Conservation (phyloP, 176 grass and related monocot genomes). For the Otatea glauca region DNA sequence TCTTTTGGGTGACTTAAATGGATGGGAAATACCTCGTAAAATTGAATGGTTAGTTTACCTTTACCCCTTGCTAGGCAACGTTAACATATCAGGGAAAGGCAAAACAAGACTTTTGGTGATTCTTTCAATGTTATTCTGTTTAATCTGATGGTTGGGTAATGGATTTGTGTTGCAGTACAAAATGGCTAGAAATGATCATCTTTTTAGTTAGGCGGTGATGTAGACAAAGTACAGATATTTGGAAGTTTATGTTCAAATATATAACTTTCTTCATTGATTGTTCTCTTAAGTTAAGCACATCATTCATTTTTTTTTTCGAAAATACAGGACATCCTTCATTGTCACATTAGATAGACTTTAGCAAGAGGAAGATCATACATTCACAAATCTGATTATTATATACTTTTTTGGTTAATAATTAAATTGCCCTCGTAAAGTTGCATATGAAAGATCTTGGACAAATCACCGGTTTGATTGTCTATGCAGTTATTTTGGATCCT, state of each 20-base stretch:
- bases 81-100: background rate
- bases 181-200: background rate
- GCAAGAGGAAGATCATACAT: background rate
- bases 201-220: background rate
- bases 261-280: background rate
- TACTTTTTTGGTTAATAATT: background rate
- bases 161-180: background rate
- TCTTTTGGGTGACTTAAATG: background rate
- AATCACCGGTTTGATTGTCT: constrained; percentile 34
- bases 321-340: background rate
- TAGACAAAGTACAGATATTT: background rate
- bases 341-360: constrained; percentile 12
- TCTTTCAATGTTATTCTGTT: background rate
- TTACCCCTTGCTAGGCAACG: background rate
- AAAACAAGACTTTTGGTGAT: too few species aligned
- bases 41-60: background rate
- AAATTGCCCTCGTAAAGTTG: background rate
- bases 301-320: background rate
- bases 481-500: constrained; percentile 57
- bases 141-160: background rate
- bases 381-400: background rate
- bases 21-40: background rate
- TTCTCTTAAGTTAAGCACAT: constrained; percentile 13
- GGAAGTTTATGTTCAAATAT: constrained; percentile 1
- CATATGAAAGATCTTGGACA: constrained; percentile 1